Evolutionary conservation across 192 early-diverging fungal species (phyloP), one percentile per base, ranked within the genome.

Genomic region (Rhizophagus sp.): DNA sequence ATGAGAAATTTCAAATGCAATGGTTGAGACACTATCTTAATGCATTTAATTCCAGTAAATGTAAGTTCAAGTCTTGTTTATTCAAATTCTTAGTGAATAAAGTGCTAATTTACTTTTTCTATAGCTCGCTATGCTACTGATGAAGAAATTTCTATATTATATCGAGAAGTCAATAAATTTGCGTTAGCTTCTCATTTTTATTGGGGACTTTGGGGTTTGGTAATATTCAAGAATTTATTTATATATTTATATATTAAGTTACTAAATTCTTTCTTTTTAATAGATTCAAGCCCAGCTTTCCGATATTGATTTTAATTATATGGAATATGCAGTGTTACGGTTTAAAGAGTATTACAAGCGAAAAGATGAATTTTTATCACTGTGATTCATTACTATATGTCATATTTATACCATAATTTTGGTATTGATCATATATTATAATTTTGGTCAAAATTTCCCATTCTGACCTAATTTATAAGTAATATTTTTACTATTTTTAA

Each of bases 221-320:
- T 93, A 80, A 78, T 68, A 30, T 36, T 19, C 36, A 39, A 47
- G 19, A 17, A 10, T 36, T 69, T 39, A 25, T 72, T 78, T 81
- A 57, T 57, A 85, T 30, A n/a, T 34, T 25, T 27, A 2, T 13
- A 39, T 36, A 22, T n/a, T 79, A 22, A 22, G 5, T 36, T 36
- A 4, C 36, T 34, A 83, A 27, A 49, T 62, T n/a, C 25, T 13
- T 41, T 27, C 87, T 81, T 64, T 17, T 30, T 61, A 64, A 25
- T 69, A 83, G 83, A 76, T 85, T 27, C 96, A 99, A 84, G 95
- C 95, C 3, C 88, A 90, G 33, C 84, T 96, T 25, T 97, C 95
- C 11, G 95, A 97, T 81, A 92, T 99, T 36, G 96, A 97, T 82
- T 99, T 99, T 91, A 94, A 97, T 81, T 99, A 99, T 81, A 91